Base-by-base conservation (phyloP, 1,284 basidiomycete species). In the Porodaedalea pini region DNA sequence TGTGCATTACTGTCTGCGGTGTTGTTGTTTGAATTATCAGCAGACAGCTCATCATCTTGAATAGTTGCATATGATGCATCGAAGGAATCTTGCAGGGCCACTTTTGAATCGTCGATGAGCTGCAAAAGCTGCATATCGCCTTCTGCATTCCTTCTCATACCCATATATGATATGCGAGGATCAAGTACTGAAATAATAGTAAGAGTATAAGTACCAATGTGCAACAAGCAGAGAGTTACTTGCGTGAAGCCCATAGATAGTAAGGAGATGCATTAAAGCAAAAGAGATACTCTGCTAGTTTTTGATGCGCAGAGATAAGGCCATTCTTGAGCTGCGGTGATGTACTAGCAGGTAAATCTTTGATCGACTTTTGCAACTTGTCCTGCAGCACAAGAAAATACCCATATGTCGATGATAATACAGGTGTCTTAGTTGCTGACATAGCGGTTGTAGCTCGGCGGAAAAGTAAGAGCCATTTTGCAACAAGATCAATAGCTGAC, bases 371-470 rank as follows among this genome's bases (percentile, higher is more conserved):
- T 32, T 41, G 21, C 8, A 68, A 34, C 39, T 57, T 40, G 4
- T 63, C 54, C 51, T 69, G 65, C 1, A 69, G 56, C 2, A 48
- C 53, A 3, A 61, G 51, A 55, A 68, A 68, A 23, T 63, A 34
- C 0, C 61, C 58, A 47, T 65, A 63, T 0, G 57, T 58, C 0
- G 57, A 51, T 0, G 63, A 64, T 1, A 69, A 51, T 54, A 64
- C 66, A 0, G 66, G 59, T 2, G 48, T 51, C 51, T 61, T 64
- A 17, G 69, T 68, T 21, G 65, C 53, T 0, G 68, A 70, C 68
- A 70, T 69, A 21, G 63, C 19, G 0, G 66, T 68, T 6, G 67
- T 70, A 1, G 68, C 67, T 11, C 34, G 8, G 7, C 64, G 61
- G 51, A 66, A 70, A 3, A 43, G 39, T 23, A 58, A 34, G 0